Evolutionary conservation across 1,284 basidiomycete species (phyloP).

Genomic region (Stygiomarasmius scandens): DNA sequence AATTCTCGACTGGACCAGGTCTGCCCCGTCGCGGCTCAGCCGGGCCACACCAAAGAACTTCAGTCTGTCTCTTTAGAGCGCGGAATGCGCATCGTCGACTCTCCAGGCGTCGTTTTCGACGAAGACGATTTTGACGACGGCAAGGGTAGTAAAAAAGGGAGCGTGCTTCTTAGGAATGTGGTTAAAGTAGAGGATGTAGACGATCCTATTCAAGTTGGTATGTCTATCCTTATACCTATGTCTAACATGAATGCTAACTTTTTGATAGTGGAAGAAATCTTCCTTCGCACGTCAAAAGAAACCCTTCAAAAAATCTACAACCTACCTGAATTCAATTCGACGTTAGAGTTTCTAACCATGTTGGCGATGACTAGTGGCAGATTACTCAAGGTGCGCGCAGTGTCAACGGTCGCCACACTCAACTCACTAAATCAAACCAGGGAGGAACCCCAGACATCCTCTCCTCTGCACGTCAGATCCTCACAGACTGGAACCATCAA

Average conservation of each 20-base stretch:
- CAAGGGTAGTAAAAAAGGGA: slow-evolving; percentile 59
- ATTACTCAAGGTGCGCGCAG: slow-evolving; percentile 67
- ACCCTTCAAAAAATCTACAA: slow-evolving; percentile 85
- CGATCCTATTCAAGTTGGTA: slow-evolving; percentile 88
- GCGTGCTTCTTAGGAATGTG: slow-evolving; percentile 87
- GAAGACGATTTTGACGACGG: slow-evolving; percentile 57
- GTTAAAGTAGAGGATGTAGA: slow-evolving; percentile 91
- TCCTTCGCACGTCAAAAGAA: slow-evolving; percentile 66
- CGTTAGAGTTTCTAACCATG: slow-evolving; percentile 90
- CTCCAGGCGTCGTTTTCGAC: slow-evolving; percentile 94
- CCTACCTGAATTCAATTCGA: slow-evolving; percentile 72
- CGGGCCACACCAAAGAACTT: slow-evolving; percentile 94
- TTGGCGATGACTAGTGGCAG: slow-evolving; percentile 86
- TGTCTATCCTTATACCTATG: slow-evolving; percentile 28
- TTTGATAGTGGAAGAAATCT: slow-evolving; percentile 78
- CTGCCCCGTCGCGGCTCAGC: slow-evolving; percentile 92
- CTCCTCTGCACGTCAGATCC: slow-evolving; percentile 80
- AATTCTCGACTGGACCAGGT: slow-evolving; percentile 47
- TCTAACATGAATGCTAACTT: slow-evolving; percentile 10
- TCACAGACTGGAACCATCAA: slow-evolving; percentile 96
- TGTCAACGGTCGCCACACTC: slow-evolving; percentile 6
- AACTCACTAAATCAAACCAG: slow-evolving; percentile 34
- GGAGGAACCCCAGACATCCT: slow-evolving; percentile 92
- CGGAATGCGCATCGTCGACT: slow-evolving; percentile 82
- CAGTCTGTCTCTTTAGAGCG: slow-evolving; percentile 94